Conservation (phyloP, 2,329 filamentous ascomycete species). For the Metarhizium guizhouense region DNA sequence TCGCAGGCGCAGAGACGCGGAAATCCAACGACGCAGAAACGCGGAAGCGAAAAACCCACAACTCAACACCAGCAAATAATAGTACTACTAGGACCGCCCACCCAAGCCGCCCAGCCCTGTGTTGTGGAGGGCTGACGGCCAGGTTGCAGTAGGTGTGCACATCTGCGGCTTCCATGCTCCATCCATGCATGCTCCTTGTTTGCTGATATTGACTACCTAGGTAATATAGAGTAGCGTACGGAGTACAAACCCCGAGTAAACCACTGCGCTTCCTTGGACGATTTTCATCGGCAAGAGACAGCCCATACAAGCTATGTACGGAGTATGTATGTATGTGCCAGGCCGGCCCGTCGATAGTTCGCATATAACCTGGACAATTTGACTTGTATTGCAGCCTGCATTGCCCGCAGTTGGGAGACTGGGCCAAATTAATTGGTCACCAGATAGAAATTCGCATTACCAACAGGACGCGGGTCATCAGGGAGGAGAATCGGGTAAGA, state of each 20-base stretch:
- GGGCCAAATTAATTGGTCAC: background rate
- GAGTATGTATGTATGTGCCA: too few species aligned
- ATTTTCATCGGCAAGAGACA: background rate
- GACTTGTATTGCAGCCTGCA: background rate
- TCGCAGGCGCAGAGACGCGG: background rate
- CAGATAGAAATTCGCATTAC: background rate
- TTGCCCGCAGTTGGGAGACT: background rate
- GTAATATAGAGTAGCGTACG: background rate
- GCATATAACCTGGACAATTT: background rate
- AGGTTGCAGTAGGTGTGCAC: background rate
- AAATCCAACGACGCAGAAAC: background rate
- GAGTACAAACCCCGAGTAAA: background rate
- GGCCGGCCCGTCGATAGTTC: background rate
- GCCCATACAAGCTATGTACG: background rate
- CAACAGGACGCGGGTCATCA: background rate
- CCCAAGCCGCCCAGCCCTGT: constrained; percentile 1
- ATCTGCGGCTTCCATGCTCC: background rate
- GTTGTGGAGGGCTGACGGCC: background rate
- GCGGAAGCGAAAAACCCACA: constrained; percentile 3
- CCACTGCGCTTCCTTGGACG: background rate
- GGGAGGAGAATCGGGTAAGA: background rate
- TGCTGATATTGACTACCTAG: background rate
- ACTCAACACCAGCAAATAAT: background rate
- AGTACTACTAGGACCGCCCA: background rate
- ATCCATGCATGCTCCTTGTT: background rate